These are phyloP conservation scores for Alternaria alternata DNA, from an alignment of 2,329 filamentous ascomycete genomes.

Conservation along the genomic window DNA sequence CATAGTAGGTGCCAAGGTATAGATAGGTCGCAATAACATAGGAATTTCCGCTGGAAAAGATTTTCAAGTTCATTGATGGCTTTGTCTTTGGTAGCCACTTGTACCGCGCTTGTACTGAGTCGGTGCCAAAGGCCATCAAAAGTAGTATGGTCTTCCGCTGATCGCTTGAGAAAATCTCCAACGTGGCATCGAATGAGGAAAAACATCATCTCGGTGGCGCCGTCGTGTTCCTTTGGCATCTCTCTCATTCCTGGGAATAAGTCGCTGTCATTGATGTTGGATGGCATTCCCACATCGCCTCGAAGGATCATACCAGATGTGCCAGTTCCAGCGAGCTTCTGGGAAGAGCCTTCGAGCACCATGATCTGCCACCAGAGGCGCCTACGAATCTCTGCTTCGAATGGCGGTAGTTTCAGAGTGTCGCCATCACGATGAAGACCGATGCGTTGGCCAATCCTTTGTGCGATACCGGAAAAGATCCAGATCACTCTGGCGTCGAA, in stretches of 20 bases:
- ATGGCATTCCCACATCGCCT: conserved; percentile 60
- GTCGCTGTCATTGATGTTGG: conserved; percentile 64
- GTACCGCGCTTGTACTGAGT: conserved; percentile 29
- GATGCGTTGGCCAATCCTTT: conserved; percentile 67
- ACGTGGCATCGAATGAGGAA: conserved; percentile 55
- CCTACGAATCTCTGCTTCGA: conserved; percentile 65
- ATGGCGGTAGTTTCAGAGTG: conserved; percentile 61
- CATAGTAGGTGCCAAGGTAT: conserved; percentile 58
- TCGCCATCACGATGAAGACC: conserved; percentile 68
- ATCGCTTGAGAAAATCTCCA: conserved; percentile 49
- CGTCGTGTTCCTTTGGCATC: conserved; percentile 51
- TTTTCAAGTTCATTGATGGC: conserved; percentile 54
- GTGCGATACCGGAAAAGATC: conserved; percentile 69
- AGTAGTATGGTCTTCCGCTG: not conserved
- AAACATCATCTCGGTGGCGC: conserved; percentile 61
- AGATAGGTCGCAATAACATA: conserved; percentile 44
- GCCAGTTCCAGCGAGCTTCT: conserved; percentile 64
- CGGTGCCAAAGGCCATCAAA: conserved; percentile 39
- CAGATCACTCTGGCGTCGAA: conserved; percentile 65
- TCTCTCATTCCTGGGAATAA: conserved; percentile 55
- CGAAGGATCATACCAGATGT: conserved; percentile 51
- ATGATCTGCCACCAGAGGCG: conserved; percentile 69
- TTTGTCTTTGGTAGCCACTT: conserved; percentile 36
- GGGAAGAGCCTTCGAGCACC: conserved; percentile 65
- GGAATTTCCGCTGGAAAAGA: conserved; percentile 51